Conservation (phyloP, 139 green algal species). For the Tetradesmus lagerheimii region DNA sequence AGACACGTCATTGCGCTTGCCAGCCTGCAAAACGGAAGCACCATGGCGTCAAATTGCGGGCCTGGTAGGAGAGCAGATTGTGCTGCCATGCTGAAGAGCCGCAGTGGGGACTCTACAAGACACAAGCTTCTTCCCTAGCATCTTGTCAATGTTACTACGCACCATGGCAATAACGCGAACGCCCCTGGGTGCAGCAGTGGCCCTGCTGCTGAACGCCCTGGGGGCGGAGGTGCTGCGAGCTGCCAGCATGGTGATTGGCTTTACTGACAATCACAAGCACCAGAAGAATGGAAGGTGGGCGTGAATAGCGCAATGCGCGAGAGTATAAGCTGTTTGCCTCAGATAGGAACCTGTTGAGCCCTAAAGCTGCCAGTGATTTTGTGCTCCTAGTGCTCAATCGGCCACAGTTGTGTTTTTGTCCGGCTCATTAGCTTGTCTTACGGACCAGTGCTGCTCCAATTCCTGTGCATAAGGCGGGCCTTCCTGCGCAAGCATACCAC, state of each 20-base stretch:
- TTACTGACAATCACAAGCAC: not conserved
- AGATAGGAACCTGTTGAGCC: not conserved
- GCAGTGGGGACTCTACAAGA: not conserved
- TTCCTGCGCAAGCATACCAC: not conserved
- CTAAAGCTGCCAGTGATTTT: not conserved
- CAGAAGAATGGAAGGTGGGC: not conserved
- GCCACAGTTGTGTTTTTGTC: too few species aligned
- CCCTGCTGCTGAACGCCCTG: constrained; percentile 36
- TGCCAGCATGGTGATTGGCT: constrained; percentile 1
- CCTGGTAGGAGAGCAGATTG: constrained; percentile 19
- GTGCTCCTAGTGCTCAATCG: too few species aligned
- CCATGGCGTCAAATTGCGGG: not conserved
- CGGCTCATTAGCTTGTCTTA: too few species aligned
- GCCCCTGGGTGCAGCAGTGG: constrained; percentile 27
- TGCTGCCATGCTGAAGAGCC: constrained; percentile 15
- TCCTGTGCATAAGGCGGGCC: too few species aligned
- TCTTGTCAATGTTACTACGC: not conserved
- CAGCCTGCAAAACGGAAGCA: constrained; percentile 7
- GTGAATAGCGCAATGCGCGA: not conserved
- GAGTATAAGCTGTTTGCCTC: not conserved
- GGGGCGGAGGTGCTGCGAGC: constrained; percentile 9
- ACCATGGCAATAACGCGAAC: constrained; percentile 40
- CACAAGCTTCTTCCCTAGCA: not conserved
- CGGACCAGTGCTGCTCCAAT: not conserved
- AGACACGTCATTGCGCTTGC: constrained; percentile 65